Base-by-base conservation (phyloP, 1,284 basidiomycete genomes). In the Fomitiporia mediterranea region DNA sequence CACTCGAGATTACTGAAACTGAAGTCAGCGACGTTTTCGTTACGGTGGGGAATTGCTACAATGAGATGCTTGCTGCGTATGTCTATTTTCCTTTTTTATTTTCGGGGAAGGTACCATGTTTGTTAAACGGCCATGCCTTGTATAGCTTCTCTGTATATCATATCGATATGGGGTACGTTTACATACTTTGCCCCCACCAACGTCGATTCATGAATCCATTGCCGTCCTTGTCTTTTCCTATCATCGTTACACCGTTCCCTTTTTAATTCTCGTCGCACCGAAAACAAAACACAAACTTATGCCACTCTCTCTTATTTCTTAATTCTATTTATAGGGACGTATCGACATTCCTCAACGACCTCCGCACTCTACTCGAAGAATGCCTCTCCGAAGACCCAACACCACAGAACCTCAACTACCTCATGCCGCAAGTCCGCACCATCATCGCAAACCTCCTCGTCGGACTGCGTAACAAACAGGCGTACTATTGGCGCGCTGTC, bases 1-100 rank as follows among this genome's bases (percentile, higher is more conserved):
- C 77, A 1, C 76, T 81, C 1, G 74, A 82, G 35, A 82, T 87
- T 3, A 76, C 81, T 3, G 92, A 96, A 62, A 76, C 75, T 17
- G 76, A 93, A 67, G 94, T 98, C 63, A 94, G 91, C 74, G 88
- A 96, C 69, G 83, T 93, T 56, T 99, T 95, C 68, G 91, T 99
- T 54, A 81, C 85, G 60, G 81, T 98, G n/a, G 94, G 94, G 35
- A 91, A 92, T 66, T 88, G 95, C 63, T 96, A 98, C 75, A 94
- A 96, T 71, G 76, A 81, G 1, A 89, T 89, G 51, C 83, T 93
- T 34, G 78, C 77, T 34, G 91, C 94, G 0, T 46, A 28, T 11
- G 44, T 46, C 11, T n/a, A n/a, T 9, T 17, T 44, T 28, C 44
- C 23, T 27, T 15, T 30, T 27, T 28, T 21, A 19, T 3, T 13